phyloP scores from a whole-genome alignment of 169 alveolate species.

The Plasmodium gonderi region DNA sequence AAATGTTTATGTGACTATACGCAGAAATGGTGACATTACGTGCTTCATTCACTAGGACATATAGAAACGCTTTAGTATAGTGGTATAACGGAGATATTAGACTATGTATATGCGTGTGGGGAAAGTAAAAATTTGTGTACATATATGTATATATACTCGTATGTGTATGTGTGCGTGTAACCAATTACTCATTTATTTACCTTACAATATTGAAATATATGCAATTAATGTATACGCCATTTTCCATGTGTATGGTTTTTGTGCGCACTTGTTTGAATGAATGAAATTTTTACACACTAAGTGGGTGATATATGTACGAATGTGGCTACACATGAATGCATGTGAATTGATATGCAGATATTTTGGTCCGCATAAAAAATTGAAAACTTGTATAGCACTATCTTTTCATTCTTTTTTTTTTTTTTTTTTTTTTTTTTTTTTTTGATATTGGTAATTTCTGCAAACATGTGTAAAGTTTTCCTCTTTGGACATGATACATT shows the following conservation, averaged over 20 bases:
- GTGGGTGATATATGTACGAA: background rate
- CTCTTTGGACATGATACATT: conserved; percentile 9
- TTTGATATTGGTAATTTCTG: background rate
- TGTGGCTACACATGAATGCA: background rate
- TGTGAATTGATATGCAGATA: background rate
- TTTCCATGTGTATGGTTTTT: background rate
- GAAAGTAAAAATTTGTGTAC: background rate
- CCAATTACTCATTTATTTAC: background rate
- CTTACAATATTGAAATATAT: background rate
- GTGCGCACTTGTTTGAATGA: background rate
- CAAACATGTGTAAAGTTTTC: conserved; percentile 13
- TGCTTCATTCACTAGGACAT: background rate
- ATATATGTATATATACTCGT: conserved; percentile 10
- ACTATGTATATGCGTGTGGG: background rate
- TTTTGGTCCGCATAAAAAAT: background rate
- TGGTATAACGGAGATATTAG: background rate
- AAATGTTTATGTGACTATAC: background rate
- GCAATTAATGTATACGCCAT: background rate
- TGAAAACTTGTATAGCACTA: background rate
- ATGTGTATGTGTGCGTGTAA: background rate
- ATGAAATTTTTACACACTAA: background rate
- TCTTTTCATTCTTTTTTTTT: background rate
- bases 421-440: no score
- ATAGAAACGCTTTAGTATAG: background rate
- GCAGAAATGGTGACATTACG: background rate